Base-by-base conservation (phyloP, 306 rosid species). In the Ammopiptanthus mongolicus region DNA sequence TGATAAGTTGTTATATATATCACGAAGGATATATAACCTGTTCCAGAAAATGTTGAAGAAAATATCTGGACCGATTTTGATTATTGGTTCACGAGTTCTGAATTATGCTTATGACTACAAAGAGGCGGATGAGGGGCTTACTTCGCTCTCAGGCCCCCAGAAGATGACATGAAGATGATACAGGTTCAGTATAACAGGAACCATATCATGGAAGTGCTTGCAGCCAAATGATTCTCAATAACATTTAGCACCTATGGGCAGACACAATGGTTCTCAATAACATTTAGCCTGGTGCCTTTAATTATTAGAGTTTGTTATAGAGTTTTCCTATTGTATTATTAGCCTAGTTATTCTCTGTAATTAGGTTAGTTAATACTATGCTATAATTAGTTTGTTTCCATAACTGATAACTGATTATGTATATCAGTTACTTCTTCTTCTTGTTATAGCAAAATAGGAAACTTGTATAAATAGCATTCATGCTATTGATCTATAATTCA, bases 161-260 rank as follows among this genome's bases (percentile, higher is more conserved):
- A 88, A 55, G 92, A 95, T 62, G 97, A 95, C 57, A 85, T 91
- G 97, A 95, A 82, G 80, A 90, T 9, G 88, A 87, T 95, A 83
- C 89, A 88, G 86, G 87, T 86, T 65, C 92, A 88, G 81, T 97
- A 95, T 83, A 95, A 91, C 87, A 85, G 74, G 83, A 95, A 91
- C 74, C 97, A 95, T 80, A 88, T 95, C 68, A 80, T 81, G 86
- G 97, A 91, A 88, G 97, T 91, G 41, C 97, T 95, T 64, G 85
- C 93, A 18, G 79, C 93, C 13, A n/a, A 95, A 88, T 63, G 97
- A 95, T 82, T 92, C 91, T 6, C 91, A 88, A 86, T 39, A 82
- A 84, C 19, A 82, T 90, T n/a, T n/a, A n/a, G n/a, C n/a, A n/a
- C n/a, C 69, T 84, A 96, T 69, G 88, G 65, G 86, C 76, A 25